Evolutionary conservation across 2,329 filamentous ascomycete genomes (phyloP).

Genomic region (Catunica adiposa): DNA sequence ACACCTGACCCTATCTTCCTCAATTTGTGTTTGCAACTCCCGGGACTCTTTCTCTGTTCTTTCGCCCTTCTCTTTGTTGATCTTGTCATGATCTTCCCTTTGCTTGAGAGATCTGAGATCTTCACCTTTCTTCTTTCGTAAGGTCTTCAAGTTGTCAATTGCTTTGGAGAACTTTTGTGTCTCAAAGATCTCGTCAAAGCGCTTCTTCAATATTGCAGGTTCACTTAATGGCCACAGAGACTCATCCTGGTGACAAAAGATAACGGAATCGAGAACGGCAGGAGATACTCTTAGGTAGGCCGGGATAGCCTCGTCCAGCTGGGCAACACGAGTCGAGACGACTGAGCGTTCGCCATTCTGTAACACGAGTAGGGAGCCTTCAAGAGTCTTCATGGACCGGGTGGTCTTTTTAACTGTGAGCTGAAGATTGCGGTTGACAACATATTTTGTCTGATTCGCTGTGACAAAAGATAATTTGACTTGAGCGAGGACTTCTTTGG

Average conservation of each 20-base stretch:
- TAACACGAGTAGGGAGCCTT: slow-evolving; percentile 58
- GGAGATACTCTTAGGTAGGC: slow-evolving; percentile 76
- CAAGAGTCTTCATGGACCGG: slow-evolving; percentile 65
- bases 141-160: slow-evolving; percentile 80
- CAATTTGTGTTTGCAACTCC: slow-evolving; percentile 50
- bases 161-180: slow-evolving; percentile 93
- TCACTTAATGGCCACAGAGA: slow-evolving; percentile 94
- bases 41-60: slow-evolving; percentile 49
- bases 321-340: slow-evolving; percentile 62
- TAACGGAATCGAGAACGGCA: slow-evolving; percentile 82
- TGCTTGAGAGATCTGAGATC: slow-evolving; percentile 57
- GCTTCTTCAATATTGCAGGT: slow-evolving; percentile 70
- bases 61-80: slow-evolving; percentile 71
- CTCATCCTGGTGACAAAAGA: slow-evolving; percentile 97
- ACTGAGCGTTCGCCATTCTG: slow-evolving; percentile 65
- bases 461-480: slow-evolving; percentile 78
- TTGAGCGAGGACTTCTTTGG: slow-evolving; percentile 72
- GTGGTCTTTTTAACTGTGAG: slow-evolving; percentile 71
- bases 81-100: slow-evolving; percentile 60
- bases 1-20: slow-evolving; percentile 40
- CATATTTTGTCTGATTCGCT: slow-evolving; percentile 62
- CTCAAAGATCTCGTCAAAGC: slow-evolving; percentile 96
- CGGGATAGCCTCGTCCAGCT: slow-evolving; percentile 72
- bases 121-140: slow-evolving; percentile 69
- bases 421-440: slow-evolving; percentile 69